phyloP scores from a whole-genome alignment of 768 basidiomycete genomes.

The Leccinum longicurvipes region DNA sequence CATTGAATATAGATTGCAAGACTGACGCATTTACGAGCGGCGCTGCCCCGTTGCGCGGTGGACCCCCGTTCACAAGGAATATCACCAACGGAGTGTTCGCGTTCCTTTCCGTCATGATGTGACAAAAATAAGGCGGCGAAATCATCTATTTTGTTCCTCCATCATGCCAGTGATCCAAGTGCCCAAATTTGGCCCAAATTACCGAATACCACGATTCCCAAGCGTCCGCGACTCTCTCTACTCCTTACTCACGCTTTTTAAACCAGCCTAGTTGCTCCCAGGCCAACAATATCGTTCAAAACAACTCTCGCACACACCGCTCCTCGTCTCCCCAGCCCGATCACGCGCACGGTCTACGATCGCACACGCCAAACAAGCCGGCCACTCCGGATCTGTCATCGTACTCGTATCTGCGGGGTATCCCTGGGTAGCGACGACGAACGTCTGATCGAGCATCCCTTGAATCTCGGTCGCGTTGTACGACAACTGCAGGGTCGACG shows the following conservation, averaged over 20 bases:
- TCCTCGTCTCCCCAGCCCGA: conserved; percentile 21
- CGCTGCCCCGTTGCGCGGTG: conserved; percentile 36
- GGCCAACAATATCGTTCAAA: conserved; percentile 33
- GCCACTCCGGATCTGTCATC: conserved; percentile 41
- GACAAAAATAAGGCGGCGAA: no score
- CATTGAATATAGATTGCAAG: conserved; percentile 34
- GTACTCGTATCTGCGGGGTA: conserved; percentile 26
- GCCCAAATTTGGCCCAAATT: no score
- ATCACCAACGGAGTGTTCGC: conserved; percentile 46
- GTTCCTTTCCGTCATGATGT: no score
- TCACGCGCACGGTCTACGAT: conserved; percentile 45
- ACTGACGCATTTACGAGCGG: conserved; percentile 44
- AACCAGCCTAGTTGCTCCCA: conserved; percentile 9
- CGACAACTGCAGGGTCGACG: conserved; percentile 35
- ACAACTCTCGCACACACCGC: conserved; percentile 31
- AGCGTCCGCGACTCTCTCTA: no score
- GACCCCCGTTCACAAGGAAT: conserved; percentile 57
- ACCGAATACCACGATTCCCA: no score
- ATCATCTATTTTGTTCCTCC: no score
- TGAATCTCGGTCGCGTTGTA: conserved; percentile 38
- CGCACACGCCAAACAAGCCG: conserved; percentile 50
- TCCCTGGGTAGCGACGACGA: conserved; percentile 43
- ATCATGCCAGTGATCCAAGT: no score
- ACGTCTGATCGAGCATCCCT: conserved; percentile 46
- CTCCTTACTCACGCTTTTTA: no score